Base-by-base conservation (phyloP, 805 yeast species). In the Teunomyces barrocoloradensis region DNA sequence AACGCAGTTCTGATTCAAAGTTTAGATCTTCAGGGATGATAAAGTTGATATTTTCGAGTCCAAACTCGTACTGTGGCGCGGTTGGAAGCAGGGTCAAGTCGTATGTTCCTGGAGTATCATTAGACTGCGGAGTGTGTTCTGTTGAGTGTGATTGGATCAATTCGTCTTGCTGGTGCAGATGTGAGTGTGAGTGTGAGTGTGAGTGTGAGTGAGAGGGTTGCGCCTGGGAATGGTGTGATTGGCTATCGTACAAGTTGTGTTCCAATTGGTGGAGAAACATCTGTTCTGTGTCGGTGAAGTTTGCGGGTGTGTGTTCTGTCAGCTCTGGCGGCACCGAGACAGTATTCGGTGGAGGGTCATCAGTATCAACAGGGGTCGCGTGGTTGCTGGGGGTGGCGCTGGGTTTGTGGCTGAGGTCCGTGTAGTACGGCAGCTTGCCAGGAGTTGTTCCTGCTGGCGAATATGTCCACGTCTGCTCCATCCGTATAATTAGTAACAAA, bases 21-120 rank as follows among this genome's bases (percentile, higher is more conserved):
- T 45, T 42, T 39, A 50, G 46, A 11, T 47, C 51, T 20, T 53
- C 56, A 1, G 98, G 60, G 9, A 60, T 52, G 38, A 64, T 60
- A 35, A 64, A 64, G 46, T 55, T 52, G 34, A 63, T 56, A 44
- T 57, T 53, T 32, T 61, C 66, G 15, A 62, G 46, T 15, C 57
- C 58, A 43, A 60, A 60, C 35, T 62, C 65, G 47, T 57, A 60
- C 33, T 37, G 42, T 7, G 37, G 47, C 3, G 44, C 39, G 27
- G 38, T 27, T 41, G 40, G 25, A 15, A 42, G 38, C 28, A 33
- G 34, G 20, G 11, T 21, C 9, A 29, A 13, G 25, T 39, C 20
- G 12, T 39, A 28, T 7, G 18, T 17, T 21, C 43, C 43, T 4
- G 34, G 23, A 13, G 38, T 33, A 5, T 7, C 32, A 12, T 34